phyloP scores from a whole-genome alignment of 345 rosid species.

The Passiflora organensis region DNA sequence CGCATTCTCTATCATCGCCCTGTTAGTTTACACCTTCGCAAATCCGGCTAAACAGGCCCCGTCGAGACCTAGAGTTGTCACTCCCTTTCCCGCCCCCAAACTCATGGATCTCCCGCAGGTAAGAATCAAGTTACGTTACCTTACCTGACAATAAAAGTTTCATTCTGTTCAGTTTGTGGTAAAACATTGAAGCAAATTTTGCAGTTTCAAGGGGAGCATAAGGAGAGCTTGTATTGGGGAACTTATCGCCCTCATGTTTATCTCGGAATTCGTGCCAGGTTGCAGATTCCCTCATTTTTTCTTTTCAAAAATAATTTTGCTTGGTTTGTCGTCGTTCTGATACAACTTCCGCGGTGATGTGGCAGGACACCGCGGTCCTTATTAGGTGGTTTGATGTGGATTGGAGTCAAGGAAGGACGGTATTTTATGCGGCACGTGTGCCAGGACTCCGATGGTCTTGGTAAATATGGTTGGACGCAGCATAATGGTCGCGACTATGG shows the following conservation, averaged over 20 bases:
- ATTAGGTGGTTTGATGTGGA: conserved; percentile 92
- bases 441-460: conserved; percentile 62
- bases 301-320: neutral
- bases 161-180: neutral
- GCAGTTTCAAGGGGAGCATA: conserved; percentile 85
- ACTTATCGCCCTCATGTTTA: conserved; percentile 83
- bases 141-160: neutral
- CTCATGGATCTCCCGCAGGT: conserved; percentile 71
- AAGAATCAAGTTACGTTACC: neutral
- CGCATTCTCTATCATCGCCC: conserved; percentile 28
- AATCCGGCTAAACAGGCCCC: conserved; percentile 28
- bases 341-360: neutral
- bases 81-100: conserved; percentile 79
- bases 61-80: conserved; percentile 58
- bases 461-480: conserved; percentile 72
- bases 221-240: conserved; percentile 86
- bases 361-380: conserved; percentile 71
- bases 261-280: conserved; percentile 88
- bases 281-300: neutral
- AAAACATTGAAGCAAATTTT: neutral
- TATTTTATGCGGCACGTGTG: conserved; percentile 70
- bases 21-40: conserved; percentile 32
- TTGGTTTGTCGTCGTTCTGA: neutral
- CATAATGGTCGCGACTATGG: conserved; percentile 94
- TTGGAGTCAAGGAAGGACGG: conserved; percentile 65